Conservation (phyloP, 495 filamentous ascomycete species). For the Ascobolus immersus region DNA sequence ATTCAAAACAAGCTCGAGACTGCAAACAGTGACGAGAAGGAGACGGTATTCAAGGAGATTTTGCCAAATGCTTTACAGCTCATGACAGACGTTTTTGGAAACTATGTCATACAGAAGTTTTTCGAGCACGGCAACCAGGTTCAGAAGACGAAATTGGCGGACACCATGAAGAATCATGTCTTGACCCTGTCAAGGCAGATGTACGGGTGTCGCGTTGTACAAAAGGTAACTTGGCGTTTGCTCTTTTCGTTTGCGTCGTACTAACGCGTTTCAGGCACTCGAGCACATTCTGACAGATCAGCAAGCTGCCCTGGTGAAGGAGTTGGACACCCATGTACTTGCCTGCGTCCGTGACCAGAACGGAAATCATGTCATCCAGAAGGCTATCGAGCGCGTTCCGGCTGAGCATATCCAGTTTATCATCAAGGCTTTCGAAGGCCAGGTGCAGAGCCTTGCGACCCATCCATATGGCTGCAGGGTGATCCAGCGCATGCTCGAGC, state of each 20-base stretch:
- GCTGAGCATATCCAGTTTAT: constrained; percentile 66
- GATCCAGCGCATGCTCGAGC: constrained; percentile 76
- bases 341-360: constrained; percentile 72
- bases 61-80: constrained; percentile 56
- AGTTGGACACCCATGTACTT: constrained; percentile 54
- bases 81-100: constrained; percentile 93
- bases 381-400: constrained; percentile 70
- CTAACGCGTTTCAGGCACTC: constrained; percentile 37
- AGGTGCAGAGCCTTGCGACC: constrained; percentile 50
- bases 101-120: constrained; percentile 95
- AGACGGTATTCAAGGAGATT: constrained; percentile 76
- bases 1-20: constrained; percentile 87
- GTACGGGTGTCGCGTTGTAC: constrained; percentile 90
- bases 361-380: constrained; percentile 92
- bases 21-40: constrained; percentile 91
- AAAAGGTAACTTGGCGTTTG: constrained; percentile 38
- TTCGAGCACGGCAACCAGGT: constrained; percentile 90
- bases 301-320: constrained; percentile 59
- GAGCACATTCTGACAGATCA: constrained; percentile 81
- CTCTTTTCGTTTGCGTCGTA: too few species aligned
- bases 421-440: constrained; percentile 56
- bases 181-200: constrained; percentile 58
- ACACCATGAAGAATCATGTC: constrained; percentile 66
- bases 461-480: constrained; percentile 83
- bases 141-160: constrained; percentile 69